These are phyloP conservation scores for Arachnopeziza araneosa DNA, from an alignment of 2,329 filamentous ascomycete species.

Conservation along the genomic window DNA sequence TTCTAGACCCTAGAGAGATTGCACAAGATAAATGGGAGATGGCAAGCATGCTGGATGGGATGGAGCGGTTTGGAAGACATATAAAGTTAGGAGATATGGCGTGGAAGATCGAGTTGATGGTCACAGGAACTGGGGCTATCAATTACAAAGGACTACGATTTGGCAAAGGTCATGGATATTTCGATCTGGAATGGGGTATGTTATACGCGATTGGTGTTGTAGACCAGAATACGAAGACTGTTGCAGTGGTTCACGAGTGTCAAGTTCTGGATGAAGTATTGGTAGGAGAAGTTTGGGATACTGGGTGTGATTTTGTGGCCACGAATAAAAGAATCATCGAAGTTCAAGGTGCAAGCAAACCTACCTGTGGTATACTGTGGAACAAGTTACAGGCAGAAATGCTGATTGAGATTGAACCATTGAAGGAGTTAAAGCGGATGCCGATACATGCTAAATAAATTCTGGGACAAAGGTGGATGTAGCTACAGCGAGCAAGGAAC, in stretches of 20 bases:
- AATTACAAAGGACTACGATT: constrained; percentile 35
- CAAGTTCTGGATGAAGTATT: constrained; percentile 37
- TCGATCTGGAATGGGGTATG: constrained; percentile 40
- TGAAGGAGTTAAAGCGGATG: too few species aligned
- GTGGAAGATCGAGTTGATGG: constrained; percentile 32
- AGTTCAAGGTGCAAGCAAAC: constrained; percentile 19
- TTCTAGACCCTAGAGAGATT: constrained; percentile 35
- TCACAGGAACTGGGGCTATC: constrained; percentile 37
- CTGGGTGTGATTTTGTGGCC: constrained; percentile 37
- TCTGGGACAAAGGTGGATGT: too few species aligned
- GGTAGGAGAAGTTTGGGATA: constrained; percentile 33
- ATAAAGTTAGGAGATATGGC: constrained; percentile 34
- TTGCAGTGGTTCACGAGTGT: constrained; percentile 37
- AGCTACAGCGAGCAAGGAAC: too few species aligned
- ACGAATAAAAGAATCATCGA: constrained; percentile 32
- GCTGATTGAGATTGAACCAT: too few species aligned
- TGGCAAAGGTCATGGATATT: constrained; percentile 37
- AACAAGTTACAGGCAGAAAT: too few species aligned
- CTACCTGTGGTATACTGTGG: too few species aligned
- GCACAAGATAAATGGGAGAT: constrained; percentile 24
- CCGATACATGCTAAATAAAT: too few species aligned
- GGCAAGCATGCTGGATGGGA: constrained; percentile 38
- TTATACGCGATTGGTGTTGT: constrained; percentile 33
- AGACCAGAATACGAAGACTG: constrained; percentile 22
- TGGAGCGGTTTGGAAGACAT: constrained; percentile 36